A percentile compares a stretch with the other conserved stretches of the same genome.
Conservation (phyloP, 208 protist genomes). For the Dictyostelium gargantuum region DNA sequence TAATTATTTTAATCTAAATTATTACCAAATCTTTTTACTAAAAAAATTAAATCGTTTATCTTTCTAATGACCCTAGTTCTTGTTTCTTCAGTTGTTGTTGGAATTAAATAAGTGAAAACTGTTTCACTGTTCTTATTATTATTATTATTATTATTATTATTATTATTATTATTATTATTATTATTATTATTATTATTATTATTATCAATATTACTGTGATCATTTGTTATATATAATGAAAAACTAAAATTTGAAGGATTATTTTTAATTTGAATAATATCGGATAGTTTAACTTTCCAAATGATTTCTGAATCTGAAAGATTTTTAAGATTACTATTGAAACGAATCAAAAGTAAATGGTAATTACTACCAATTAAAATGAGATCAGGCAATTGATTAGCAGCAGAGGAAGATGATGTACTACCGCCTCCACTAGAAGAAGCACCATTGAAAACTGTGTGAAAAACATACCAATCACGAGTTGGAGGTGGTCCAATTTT, state of each 20-base stretch:
- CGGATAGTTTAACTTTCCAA: conserved; percentile 27
- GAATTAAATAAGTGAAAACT: background rate
- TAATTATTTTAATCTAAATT: background rate
- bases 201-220: too few species aligned
- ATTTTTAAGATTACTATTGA: background rate
- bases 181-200: too few species aligned
- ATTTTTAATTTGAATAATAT: conserved; percentile 1
- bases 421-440: too few species aligned
- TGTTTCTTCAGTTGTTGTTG: background rate
- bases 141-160: too few species aligned
- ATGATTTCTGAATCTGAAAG: background rate
- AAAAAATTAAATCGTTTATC: background rate
- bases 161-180: too few species aligned
- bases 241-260: background rate
- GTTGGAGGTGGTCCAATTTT: background rate
- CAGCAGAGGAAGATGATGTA: too few species aligned
- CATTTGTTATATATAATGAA: background rate
- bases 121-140: background rate
- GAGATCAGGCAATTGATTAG: too few species aligned
- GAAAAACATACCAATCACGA: conserved; percentile 44
- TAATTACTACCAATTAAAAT: background rate
- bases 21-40: conserved; percentile 40
- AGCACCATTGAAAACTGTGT: background rate
- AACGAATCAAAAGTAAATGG: background rate
- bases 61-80: conserved; percentile 6